Evolutionary conservation across 23 red algal genomes (phyloP), one percentile per base, ranked within the genome.

Genomic region (Gracilaria domingensis): DNA sequence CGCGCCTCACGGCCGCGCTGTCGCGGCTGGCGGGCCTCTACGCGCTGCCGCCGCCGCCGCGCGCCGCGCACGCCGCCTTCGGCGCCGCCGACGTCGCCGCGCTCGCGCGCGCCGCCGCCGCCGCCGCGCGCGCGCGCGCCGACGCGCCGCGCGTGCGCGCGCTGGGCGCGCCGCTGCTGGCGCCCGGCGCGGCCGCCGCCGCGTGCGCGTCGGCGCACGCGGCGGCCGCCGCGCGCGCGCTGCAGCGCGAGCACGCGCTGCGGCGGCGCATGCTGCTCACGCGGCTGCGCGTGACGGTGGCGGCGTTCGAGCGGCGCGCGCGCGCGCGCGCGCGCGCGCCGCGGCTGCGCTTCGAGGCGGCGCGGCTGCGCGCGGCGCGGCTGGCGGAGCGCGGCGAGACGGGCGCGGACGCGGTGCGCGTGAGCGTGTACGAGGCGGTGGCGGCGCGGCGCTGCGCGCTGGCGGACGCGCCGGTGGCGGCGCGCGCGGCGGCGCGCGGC

Each of bases 181-280:
- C 49, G 33, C 16, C n/a, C 33, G 39, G 14, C 69, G 35, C 29
- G 42, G 37, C 9, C 69, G 28, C 8, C 11, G 14, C 18, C 35
- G 18, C 69, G 45, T n/a, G 29, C 35, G 35, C 69, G 35, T 12
- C n/a, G n/a, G n/a, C n/a, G 16, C 16, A 40, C 6, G 42, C 36
- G 16, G 7, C 4, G 37, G 16, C 24, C 18, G 53, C 59, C 28
- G 39, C 16, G 18, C 0, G 6, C 29, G 45, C 36, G 33, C 20
- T 81, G 48, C 77, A 58, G 14, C 13, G 26, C 12, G 48, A 81
- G 33, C 77, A 81, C 34, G 56, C 17, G 4, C 12, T 61, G 14
- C 77, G 77, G 11, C 49, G 49, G 12, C 29, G 53, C 49, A 34
- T 81, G 51, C 26, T 81, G 49, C 77, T 81, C 51, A 81, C 77